A percentile compares a stretch with the other conserved stretches of the same genome.
phyloP scores from a whole-genome alignment of 768 basidiomycete genomes.

The Mycena maculata region DNA sequence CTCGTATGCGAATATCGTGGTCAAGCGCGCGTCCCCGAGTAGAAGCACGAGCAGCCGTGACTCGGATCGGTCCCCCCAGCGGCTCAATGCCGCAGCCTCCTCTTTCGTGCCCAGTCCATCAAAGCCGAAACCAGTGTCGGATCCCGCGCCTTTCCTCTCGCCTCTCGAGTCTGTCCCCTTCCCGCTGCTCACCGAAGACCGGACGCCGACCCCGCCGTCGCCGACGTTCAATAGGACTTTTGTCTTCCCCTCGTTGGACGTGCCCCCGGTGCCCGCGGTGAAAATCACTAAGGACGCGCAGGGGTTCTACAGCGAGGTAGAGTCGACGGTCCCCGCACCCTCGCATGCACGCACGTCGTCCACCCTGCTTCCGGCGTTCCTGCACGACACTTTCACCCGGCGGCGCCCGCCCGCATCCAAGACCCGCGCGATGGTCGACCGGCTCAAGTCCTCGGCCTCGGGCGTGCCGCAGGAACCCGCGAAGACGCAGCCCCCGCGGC shows the following conservation, averaged over 20 bases:
- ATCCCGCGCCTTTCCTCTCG: slow-evolving; percentile 39
- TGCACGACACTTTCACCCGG: slow-evolving; percentile 53
- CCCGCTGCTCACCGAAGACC: slow-evolving; percentile 33
- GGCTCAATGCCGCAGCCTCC: slow-evolving; percentile 58
- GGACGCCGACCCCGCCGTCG: slow-evolving; percentile 30
- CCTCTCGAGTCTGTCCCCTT: slow-evolving; percentile 8
- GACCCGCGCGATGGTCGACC: slow-evolving; percentile 71
- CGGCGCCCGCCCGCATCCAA: slow-evolving; percentile 60
- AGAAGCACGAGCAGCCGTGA: slow-evolving; percentile 34
- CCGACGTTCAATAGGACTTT: slow-evolving; percentile 49
- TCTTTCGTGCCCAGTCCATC: slow-evolving; percentile 56
- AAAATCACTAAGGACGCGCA: slow-evolving; percentile 65
- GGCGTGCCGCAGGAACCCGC: neutral
- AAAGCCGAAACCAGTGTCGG: slow-evolving; percentile 40
- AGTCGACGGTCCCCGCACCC: slow-evolving; percentile 45
- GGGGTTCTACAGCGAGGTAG: slow-evolving; percentile 61
- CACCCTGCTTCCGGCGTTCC: slow-evolving; percentile 60
- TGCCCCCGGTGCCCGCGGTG: slow-evolving; percentile 50
- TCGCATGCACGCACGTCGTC: slow-evolving; percentile 44
- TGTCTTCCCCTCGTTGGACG: slow-evolving; percentile 61
- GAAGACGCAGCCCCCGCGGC: slow-evolving; percentile 8
- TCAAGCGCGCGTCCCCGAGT: slow-evolving; percentile 49
- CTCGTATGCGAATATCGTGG: slow-evolving; percentile 50
- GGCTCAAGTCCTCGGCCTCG: slow-evolving; percentile 52
- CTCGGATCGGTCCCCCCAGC: slow-evolving; percentile 40